Conservation (phyloP, 106 monocot species). For the Posidonia australis region DNA sequence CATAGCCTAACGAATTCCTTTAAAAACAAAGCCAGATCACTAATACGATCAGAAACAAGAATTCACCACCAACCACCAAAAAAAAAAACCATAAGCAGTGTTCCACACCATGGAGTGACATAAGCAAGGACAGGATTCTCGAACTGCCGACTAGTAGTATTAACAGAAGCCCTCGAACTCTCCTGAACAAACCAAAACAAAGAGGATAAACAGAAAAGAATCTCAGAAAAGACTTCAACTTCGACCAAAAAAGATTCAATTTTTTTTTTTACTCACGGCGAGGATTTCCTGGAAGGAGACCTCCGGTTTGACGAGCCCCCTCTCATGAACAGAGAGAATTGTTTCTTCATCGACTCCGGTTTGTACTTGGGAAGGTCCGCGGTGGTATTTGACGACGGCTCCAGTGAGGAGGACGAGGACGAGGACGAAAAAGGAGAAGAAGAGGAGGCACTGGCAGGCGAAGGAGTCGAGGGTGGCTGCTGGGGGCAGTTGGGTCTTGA, state of each 20-base stretch:
- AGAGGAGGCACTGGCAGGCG: too few relatives aligned
- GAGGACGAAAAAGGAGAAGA: too few relatives aligned
- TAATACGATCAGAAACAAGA: background rate
- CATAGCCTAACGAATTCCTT: slow-evolving; percentile 95
- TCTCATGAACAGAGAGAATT: slow-evolving; percentile 36
- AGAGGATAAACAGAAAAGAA: background rate
- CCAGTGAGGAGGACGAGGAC: too few relatives aligned
- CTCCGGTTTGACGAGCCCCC: slow-evolving; percentile 54
- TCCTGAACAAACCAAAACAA: slow-evolving; percentile 33
- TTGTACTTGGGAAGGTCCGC: too few relatives aligned
- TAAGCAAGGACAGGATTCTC: slow-evolving; percentile 74
- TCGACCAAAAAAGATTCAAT: too few relatives aligned
- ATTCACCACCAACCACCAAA: background rate
- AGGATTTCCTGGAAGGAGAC: slow-evolving; percentile 54
- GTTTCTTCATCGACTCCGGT: too few relatives aligned
- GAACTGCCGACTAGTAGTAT: slow-evolving; percentile 46
- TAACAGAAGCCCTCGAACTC: slow-evolving; percentile 34
- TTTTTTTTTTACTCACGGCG: slow-evolving; percentile 23
- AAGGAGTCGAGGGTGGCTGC: too few relatives aligned
- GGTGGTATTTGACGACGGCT: too few relatives aligned
- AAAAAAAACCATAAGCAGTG: background rate
- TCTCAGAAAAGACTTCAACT: too few relatives aligned
- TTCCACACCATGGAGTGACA: slow-evolving; percentile 75
- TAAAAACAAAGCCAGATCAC: background rate
- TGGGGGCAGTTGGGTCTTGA: too few relatives aligned